A percentile compares a stretch with the other conserved stretches of the same genome.
phyloP scores from a whole-genome alignment of 331 rosid species.

The Acacia concinna region DNA sequence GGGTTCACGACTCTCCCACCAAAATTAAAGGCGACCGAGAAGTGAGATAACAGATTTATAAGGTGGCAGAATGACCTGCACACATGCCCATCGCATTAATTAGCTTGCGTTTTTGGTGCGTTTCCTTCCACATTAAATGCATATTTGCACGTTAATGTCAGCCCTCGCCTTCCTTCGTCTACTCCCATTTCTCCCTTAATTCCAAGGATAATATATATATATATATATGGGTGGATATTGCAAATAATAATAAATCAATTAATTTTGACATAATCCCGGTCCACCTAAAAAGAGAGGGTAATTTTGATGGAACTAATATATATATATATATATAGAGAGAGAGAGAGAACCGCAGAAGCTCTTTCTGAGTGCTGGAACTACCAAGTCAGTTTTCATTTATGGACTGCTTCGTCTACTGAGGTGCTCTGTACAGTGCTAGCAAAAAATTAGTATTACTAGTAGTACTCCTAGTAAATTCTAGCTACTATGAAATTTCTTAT shows the following conservation, averaged over 20 bases:
- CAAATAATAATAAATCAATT: not conserved
- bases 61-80: constrained; percentile 27
- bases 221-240: not conserved
- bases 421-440: constrained; percentile 6
- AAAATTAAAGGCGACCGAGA: constrained; percentile 1
- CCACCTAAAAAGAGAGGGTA: constrained; percentile 16
- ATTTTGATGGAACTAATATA: constrained; percentile 4
- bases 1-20: constrained; percentile 3
- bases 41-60: constrained; percentile 23
- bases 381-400: constrained; percentile 40
- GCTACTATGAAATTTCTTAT: not conserved
- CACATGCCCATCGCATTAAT: constrained; percentile 38
- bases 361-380: constrained; percentile 32
- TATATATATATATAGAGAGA: no score
- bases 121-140: constrained; percentile 38
- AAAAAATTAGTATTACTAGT: not conserved
- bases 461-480: not conserved
- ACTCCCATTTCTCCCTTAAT: constrained; percentile 35
- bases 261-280: not conserved
- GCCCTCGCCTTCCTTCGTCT: constrained; percentile 32
- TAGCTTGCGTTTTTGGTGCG: constrained; percentile 38
- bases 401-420: constrained; percentile 31
- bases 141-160: constrained; percentile 31
- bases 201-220: constrained; percentile 4
- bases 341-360: not conserved